These are phyloP conservation scores for Litchi chinensis DNA, from an alignment of 345 rosid genomes.

Conservation along the genomic window DNA sequence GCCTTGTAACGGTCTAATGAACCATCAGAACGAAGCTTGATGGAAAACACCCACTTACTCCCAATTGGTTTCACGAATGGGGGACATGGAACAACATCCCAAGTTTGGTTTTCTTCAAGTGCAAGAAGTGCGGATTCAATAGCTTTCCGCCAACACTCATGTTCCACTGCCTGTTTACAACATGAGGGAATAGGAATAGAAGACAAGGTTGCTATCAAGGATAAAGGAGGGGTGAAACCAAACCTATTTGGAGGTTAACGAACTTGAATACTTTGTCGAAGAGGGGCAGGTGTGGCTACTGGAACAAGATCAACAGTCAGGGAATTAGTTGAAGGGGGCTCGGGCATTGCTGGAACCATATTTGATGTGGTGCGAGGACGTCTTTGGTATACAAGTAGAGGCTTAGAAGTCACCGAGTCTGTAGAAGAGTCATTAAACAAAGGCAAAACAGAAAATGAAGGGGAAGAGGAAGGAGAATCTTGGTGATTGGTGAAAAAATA, in stretches of 20 bases:
- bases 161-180: neutral
- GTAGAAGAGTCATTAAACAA: neutral
- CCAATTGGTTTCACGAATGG: neutral
- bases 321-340: neutral
- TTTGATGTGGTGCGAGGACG: too few species aligned
- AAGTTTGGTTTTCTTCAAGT: slow-evolving; percentile 1
- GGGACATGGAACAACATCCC: neutral
- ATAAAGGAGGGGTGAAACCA: neutral
- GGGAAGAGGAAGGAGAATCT: neutral
- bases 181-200: neutral
- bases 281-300: neutral
- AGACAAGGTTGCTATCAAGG: neutral
- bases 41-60: neutral
- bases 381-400: neutral
- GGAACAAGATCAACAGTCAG: neutral
- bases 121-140: neutral
- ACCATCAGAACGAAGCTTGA: neutral
- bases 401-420: neutral
- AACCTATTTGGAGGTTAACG: neutral
- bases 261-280: neutral
- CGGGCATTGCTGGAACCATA: too few species aligned
- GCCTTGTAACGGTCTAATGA: neutral
- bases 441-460: neutral
- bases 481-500: neutral
- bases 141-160: neutral